phyloP scores from a whole-genome alignment of 192 early-diverging fungal genomes.

The Irineochytrium annulatum region DNA sequence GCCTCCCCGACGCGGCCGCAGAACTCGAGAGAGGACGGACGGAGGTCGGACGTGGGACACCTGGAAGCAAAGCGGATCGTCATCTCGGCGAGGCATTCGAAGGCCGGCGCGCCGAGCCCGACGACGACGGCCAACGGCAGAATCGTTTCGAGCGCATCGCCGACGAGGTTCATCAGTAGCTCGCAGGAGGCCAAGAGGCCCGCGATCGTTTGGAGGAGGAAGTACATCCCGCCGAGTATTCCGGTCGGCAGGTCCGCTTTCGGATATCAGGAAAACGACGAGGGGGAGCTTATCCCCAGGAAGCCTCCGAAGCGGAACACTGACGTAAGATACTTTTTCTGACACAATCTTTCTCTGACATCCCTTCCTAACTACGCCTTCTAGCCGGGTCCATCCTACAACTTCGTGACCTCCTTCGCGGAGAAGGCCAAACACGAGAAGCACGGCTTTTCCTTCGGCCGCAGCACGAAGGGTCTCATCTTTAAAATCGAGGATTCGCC shows the following conservation, averaged over 20 bases:
- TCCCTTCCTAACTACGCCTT: not conserved
- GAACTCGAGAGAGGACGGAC: too few relatives aligned
- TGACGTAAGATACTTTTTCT: conserved; percentile 28
- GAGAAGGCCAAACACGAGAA: conserved; percentile 37
- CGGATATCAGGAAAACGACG: conserved; percentile 51
- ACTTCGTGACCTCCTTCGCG: conserved; percentile 42
- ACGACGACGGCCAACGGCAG: not conserved
- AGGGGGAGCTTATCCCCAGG: conserved; percentile 43
- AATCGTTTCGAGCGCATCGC: too few relatives aligned
- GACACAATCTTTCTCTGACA: not conserved
- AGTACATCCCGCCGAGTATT: conserved; percentile 50
- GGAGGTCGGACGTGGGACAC: not conserved
- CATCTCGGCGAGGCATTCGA: not conserved
- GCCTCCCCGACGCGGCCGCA: too few relatives aligned
- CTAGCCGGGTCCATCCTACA: conserved; percentile 40
- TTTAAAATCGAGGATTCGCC: conserved; percentile 36
- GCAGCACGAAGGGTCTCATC: conserved; percentile 18
- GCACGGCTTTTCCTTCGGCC: conserved; percentile 34
- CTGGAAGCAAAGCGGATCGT: not conserved
- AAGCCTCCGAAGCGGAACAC: conserved; percentile 37
- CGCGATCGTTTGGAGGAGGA: conserved; percentile 47
- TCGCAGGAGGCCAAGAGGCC: conserved; percentile 19
- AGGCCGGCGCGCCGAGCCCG: not conserved
- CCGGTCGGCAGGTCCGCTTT: conserved; percentile 37
- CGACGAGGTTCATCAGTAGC: not conserved